phyloP scores from a whole-genome alignment of 169 alveolate species.

The Eimeria tenella region DNA sequence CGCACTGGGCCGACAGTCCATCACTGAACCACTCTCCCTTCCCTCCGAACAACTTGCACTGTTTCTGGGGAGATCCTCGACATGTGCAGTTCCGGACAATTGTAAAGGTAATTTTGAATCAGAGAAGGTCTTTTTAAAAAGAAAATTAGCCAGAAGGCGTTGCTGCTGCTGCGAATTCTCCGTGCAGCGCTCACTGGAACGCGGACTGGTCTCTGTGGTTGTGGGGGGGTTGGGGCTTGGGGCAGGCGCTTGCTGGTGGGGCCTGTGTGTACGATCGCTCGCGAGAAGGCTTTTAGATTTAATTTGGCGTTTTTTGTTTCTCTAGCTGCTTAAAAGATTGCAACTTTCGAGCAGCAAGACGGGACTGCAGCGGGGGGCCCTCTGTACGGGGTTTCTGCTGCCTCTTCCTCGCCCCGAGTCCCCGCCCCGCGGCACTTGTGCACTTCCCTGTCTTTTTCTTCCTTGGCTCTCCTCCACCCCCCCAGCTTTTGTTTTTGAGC shows the following conservation, averaged over 20 bases:
- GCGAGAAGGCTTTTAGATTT: not conserved
- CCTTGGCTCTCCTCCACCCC: not conserved
- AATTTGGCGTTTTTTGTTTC: not conserved
- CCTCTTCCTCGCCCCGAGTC: not conserved
- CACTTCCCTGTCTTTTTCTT: slow-evolving; percentile 4
- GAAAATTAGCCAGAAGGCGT: too few species aligned
- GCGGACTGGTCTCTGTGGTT: not conserved
- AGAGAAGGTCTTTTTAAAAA: too few species aligned
- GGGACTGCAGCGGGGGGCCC: not conserved
- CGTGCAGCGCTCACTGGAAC: too few species aligned
- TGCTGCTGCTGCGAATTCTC: too few species aligned
- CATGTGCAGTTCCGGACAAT: not conserved
- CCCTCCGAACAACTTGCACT: not conserved
- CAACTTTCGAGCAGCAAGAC: not conserved
- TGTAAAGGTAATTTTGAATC: not conserved
- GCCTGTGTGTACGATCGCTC: not conserved
- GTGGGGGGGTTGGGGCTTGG: slow-evolving; percentile 3
- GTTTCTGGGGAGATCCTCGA: too few species aligned
- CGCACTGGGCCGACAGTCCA: not conserved
- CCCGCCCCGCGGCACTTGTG: not conserved
- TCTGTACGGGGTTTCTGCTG: not conserved
- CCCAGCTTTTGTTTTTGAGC: not conserved
- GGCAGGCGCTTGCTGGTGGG: slow-evolving; percentile 3
- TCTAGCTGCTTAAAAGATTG: not conserved
- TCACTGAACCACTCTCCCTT: slow-evolving; percentile 30